These are phyloP conservation scores for Coprinopsis strossmayeri DNA, from an alignment of 768 basidiomycete species.

Conservation along the genomic window DNA sequence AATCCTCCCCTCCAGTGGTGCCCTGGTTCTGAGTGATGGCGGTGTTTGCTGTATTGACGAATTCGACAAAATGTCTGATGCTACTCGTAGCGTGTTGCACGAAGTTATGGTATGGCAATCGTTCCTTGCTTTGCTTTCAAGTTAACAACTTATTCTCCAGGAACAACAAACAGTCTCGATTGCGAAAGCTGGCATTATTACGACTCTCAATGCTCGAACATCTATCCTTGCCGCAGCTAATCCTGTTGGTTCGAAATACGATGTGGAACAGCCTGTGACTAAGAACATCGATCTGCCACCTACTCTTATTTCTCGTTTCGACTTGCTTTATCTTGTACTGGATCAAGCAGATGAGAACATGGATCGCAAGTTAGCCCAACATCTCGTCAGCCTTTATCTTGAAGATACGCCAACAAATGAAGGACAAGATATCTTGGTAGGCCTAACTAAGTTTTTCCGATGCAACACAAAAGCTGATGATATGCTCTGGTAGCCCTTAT, in stretches of 20 bases:
- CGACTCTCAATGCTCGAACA: constrained; percentile 96
- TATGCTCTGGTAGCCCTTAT: no score
- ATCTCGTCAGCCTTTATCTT: constrained; percentile 88
- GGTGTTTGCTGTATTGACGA: constrained; percentile 99
- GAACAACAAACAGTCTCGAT: constrained; percentile 99
- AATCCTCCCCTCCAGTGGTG: constrained; percentile 69
- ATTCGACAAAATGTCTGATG: constrained; percentile 99
- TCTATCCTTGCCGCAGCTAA: constrained; percentile 98
- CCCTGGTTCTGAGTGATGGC: constrained; percentile 89
- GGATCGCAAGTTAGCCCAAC: constrained; percentile 85
- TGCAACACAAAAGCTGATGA: no score
- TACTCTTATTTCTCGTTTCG: constrained; percentile 96
- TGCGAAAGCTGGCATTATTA: constrained; percentile 98
- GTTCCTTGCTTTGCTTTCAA: not conserved
- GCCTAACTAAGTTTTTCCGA: no score
- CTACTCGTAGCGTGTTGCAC: constrained; percentile 95
- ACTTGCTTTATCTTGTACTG: constrained; percentile 90
- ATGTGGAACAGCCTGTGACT: constrained; percentile 86
- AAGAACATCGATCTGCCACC: constrained; percentile 97
- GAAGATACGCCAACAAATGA: constrained; percentile 76
- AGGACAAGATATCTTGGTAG: constrained; percentile 69
- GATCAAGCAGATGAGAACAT: constrained; percentile 88
- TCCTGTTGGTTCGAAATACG: constrained; percentile 93
- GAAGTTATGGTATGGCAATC: constrained; percentile 82
- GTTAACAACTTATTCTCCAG: constrained; percentile 31